Percentiles rank a stretch among this genome's conserved stretches.
These are phyloP conservation scores for Epichloe gansuensis DNA, from an alignment of 2,329 filamentous ascomycete genomes.

Conservation along the genomic window DNA sequence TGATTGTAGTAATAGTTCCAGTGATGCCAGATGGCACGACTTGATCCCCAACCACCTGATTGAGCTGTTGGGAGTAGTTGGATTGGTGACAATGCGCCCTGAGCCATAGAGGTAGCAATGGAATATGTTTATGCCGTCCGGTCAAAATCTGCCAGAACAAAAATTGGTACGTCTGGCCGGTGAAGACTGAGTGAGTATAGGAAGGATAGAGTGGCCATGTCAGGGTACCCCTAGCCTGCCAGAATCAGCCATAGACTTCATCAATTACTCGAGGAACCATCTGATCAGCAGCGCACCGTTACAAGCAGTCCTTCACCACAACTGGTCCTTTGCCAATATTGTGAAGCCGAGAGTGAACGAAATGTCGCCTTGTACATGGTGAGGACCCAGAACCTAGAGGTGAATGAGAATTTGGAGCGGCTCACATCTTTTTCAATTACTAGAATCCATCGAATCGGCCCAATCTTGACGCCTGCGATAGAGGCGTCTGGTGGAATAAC, in stretches of 20 bases:
- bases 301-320: slow-evolving; percentile 51
- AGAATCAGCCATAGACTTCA: neutral
- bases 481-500: slow-evolving; percentile 44
- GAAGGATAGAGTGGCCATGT: slow-evolving; percentile 57
- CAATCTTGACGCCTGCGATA: slow-evolving; percentile 38
- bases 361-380: slow-evolving; percentile 54
- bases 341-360: slow-evolving; percentile 46
- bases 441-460: slow-evolving; percentile 48
- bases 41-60: slow-evolving; percentile 55
- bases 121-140: slow-evolving; percentile 62
- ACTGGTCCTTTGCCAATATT: slow-evolving; percentile 38
- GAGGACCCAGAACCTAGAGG: neutral
- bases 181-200: slow-evolving; percentile 39
- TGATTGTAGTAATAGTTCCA: neutral
- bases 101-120: slow-evolving; percentile 64
- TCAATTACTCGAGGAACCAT: no score
- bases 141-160: slow-evolving; percentile 61
- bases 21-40: slow-evolving; percentile 26
- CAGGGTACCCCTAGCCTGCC: slow-evolving; percentile 69
- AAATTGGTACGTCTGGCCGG: slow-evolving; percentile 41
- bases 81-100: slow-evolving; percentile 48
- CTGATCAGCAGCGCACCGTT: slow-evolving; percentile 37
- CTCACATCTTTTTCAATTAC: slow-evolving; percentile 69
- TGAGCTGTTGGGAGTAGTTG: slow-evolving; percentile 32
- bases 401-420: neutral